These are phyloP conservation scores for Arthonia radiata DNA, from an alignment of 495 filamentous ascomycete genomes.

Conservation along the genomic window DNA sequence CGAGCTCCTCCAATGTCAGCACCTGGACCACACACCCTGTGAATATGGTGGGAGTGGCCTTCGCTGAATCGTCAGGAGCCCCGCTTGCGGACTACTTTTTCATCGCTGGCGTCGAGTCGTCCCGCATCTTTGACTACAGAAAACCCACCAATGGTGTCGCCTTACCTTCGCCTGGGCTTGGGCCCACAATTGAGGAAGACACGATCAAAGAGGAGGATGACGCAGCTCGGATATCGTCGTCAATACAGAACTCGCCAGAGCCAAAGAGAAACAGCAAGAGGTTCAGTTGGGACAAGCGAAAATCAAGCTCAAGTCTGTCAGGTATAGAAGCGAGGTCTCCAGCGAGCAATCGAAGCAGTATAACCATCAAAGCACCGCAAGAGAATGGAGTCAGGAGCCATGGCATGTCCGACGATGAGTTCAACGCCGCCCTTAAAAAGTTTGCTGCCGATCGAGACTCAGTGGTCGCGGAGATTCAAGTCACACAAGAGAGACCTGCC, in stretches of 20 bases:
- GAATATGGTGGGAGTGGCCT: too few relatives aligned
- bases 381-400: slow-evolving; percentile 11
- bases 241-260: too few relatives aligned
- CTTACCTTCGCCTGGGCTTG: slow-evolving; percentile 28
- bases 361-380: slow-evolving; percentile 11
- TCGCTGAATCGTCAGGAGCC: slow-evolving; percentile 25
- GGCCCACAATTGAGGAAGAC: slow-evolving; percentile 67
- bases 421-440: slow-evolving; percentile 74
- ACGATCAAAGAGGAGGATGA: slow-evolving; percentile 6
- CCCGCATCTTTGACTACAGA: slow-evolving; percentile 28
- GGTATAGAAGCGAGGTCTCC: too few relatives aligned
- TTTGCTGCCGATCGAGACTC: slow-evolving; percentile 85
- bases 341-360: slow-evolving; percentile 65
- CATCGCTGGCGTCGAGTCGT: slow-evolving; percentile 77
- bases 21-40: too few relatives aligned
- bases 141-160: slow-evolving; percentile 17
- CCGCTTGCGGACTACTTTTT: slow-evolving; percentile 97
- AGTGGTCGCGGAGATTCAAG: slow-evolving; percentile 74
- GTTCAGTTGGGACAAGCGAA: too few relatives aligned
- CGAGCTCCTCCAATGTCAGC: too few relatives aligned
- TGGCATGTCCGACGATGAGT: slow-evolving; percentile 46
- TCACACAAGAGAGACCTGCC: too few relatives aligned
- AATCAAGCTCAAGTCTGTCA: too few relatives aligned
- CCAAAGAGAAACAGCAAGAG: too few relatives aligned
- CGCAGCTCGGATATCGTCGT: neutral